Conservation (phyloP, 2,329 filamentous ascomycete genomes). For the Colletotrichum shisoi region DNA sequence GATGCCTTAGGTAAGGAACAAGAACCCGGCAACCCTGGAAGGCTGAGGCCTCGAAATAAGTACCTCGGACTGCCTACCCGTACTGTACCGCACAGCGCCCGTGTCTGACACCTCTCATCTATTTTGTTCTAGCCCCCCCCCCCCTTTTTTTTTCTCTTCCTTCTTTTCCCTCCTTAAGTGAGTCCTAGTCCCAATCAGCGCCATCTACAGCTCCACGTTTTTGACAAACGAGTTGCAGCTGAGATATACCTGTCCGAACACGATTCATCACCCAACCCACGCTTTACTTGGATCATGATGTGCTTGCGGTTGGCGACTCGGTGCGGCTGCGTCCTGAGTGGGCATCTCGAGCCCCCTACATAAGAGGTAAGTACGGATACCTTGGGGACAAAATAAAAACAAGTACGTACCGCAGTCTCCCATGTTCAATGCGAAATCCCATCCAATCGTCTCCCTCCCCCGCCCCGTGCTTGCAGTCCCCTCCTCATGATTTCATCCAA, state of each 20-base stretch:
- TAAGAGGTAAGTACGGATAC: background rate
- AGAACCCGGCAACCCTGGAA: constrained; percentile 6
- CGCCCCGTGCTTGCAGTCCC: background rate
- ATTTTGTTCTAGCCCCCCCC: constrained; percentile 7
- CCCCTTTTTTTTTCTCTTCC: constrained; percentile 6
- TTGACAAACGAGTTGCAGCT: background rate
- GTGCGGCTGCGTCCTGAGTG: no score
- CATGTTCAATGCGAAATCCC: constrained; percentile 25
- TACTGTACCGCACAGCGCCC: no score
- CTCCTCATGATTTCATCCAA: constrained; percentile 27
- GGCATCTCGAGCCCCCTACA: background rate
- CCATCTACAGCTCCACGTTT: constrained; percentile 16
- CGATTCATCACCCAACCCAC: background rate
- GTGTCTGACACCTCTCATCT: constrained; percentile 24
- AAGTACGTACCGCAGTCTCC: constrained; percentile 8
- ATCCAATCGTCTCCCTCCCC: constrained; percentile 29
- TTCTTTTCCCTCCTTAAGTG: background rate
- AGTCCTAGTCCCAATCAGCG: constrained; percentile 7
- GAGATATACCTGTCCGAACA: background rate
- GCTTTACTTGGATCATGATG: no score
- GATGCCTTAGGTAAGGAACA: constrained; percentile 8
- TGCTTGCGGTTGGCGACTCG: no score
- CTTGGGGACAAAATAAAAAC: background rate
- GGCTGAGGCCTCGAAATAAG: background rate
- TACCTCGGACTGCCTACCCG: no score